Base-by-base conservation (phyloP, 164 flowering plant species). In the Stephania cephalantha region DNA sequence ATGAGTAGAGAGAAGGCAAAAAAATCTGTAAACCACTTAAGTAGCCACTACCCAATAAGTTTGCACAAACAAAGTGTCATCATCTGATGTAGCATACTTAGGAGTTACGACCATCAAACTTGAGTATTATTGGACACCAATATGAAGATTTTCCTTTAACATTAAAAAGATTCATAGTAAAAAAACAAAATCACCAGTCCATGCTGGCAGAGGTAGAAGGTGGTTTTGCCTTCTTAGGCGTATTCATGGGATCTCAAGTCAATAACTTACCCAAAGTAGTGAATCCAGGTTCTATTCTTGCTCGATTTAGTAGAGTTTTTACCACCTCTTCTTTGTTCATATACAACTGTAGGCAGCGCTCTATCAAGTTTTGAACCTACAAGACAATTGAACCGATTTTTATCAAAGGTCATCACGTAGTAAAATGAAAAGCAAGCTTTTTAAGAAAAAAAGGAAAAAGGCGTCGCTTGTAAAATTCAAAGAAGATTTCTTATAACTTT, bases 301-400 rank as follows among this genome's bases (percentile, higher is more conserved):
- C 98, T 68, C 97, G 95, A 82, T 75, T 93, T 75, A 93, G 76
- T 70, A 93, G 94, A 73, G 96, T 91, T 80, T 91, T 93, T 30
- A 95, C 94, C 73, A 95, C 99, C 80, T 95, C 99, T 75, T 90
- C 94, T 84, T 79, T 88, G 76, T 91, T 93, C 99, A 95, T 95
- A 78, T 95, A 95, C 75, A 95, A 76, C 79, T 91, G 97, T 15
- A 95, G 85, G 80, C 99, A 95, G 13, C 97, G 83, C 71, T 95
- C 99, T 78, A 95, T 95, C 78, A 95, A 79, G 85, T 92, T 91
- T 80, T 95, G 99, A 78, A 95, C 99, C 99, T 95, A 73, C 83
- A 88, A 66, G 79, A 70, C 11, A 15, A 22, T 58, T 3, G 13
- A 65, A 29, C 22, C 20, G 8, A 35, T 7, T 31, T 74, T 46